Base-by-base conservation (phyloP, 768 basidiomycete species). In the Mrakia frigida region DNA sequence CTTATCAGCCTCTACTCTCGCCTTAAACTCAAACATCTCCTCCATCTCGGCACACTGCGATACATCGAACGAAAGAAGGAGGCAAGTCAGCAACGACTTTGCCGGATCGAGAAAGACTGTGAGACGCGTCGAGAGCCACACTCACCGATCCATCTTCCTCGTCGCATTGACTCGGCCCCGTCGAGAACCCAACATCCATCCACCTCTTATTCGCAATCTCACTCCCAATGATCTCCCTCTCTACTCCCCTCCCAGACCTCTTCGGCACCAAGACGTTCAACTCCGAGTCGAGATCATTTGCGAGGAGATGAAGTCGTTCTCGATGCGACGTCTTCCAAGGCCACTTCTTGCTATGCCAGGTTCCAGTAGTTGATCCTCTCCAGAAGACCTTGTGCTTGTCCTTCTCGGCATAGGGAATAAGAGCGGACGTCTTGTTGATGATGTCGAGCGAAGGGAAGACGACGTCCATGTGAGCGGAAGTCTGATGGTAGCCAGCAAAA, bases 131-230 rank as follows among this genome's bases (percentile, higher is more conserved):
- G 31, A 70, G 25, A 53, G 39, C 43, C 41, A 70, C 18, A 72
- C 71, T 53, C 31, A 72, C 71, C 46, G 76, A 67, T 23, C 76
- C 76, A 18, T 77, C 76, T 6, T 46, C 16, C n/a, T 77, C 39
- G 28, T 37, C 46, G 70, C 76, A 77, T 41, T 72, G 76, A n/a
- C 5, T 39, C 21, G 76, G 76, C 23, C 7, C 35, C 33, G 70
- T 56, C 21, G 71, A 33, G 61, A 77, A 77, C 41, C 63, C 71
- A 18, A 77, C 61, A n/a, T 77, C 76, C 46, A 77, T 43, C 70
- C 70, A 77, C 18, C 46, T 31, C 70, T 77, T 37, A 35, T 75
- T 75, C 33, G 71, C 41, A 4, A 67, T 35, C 33, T 65, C 61
- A 4, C 39, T 43, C 33, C 35, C 23, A 25, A 53, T 25, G n/a